phyloP scores from a whole-genome alignment of 768 basidiomycete species.

The Multifurca ochricompacta region DNA sequence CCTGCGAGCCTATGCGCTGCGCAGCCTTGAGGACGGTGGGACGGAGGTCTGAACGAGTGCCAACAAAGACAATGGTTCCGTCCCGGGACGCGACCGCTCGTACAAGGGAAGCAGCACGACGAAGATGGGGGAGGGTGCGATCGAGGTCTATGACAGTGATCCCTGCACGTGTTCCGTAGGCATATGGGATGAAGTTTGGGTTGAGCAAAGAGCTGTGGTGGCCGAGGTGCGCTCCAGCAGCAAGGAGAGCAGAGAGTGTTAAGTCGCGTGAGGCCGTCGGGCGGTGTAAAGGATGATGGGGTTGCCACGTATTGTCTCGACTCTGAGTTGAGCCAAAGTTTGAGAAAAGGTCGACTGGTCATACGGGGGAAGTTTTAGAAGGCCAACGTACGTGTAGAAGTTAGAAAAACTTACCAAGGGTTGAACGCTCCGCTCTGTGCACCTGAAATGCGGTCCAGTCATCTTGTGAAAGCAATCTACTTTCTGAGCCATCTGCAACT shows the following conservation, averaged over 20 bases:
- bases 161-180: conserved; percentile 85
- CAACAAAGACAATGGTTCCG: conserved; percentile 85
- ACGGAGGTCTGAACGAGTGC: conserved; percentile 74
- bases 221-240: conserved; percentile 90
- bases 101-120: conserved; percentile 83
- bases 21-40: conserved; percentile 72
- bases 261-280: conserved; percentile 52
- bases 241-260: conserved; percentile 84
- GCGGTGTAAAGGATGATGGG: conserved; percentile 60
- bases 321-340: conserved; percentile 74
- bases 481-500: conserved; percentile 11
- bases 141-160: conserved; percentile 94
- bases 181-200: conserved; percentile 84
- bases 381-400: conserved; percentile 17
- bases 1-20: conserved; percentile 68
- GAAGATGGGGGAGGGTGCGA: conserved; percentile 83
- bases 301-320: conserved; percentile 59
- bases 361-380: conserved; percentile 25
- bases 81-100: conserved; percentile 73
- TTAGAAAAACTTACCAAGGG: conserved; percentile 41
- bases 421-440: conserved; percentile 46
- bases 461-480: conserved; percentile 36
- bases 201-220: conserved; percentile 80
- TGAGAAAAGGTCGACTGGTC: conserved; percentile 37
- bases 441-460: conserved; percentile 64